phyloP scores from a whole-genome alignment of 1,284 basidiomycete genomes.

The Trichosporon sp. region DNA sequence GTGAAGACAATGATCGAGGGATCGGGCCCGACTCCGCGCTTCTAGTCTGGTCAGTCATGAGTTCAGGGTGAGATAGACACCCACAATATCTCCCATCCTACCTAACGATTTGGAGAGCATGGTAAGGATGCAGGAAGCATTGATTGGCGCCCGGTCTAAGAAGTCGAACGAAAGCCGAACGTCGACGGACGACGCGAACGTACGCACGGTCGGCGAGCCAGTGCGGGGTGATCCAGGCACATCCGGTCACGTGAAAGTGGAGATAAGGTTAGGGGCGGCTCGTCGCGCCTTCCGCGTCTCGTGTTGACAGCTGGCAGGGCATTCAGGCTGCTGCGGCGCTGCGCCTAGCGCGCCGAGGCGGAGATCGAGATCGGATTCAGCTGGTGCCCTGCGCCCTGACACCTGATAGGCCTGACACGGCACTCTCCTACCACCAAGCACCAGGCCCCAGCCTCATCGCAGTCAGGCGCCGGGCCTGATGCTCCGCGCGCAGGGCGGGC shows the following conservation, averaged over 20 bases:
- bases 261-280: neutral
- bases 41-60: neutral
- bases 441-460: neutral
- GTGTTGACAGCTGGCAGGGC: too few species aligned
- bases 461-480: neutral
- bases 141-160: neutral
- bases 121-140: neutral
- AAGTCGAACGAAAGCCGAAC: neutral
- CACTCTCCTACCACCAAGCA: neutral
- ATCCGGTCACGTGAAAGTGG: neutral
- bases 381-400: neutral
- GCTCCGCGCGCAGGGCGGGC: neutral
- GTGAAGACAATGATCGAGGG: neutral
- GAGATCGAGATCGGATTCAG: neutral
- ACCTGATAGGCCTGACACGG: neutral
- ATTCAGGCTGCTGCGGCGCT: neutral
- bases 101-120: neutral
- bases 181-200: neutral
- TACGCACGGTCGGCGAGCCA: neutral
- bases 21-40: neutral
- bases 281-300: too few species aligned
- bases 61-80: neutral
- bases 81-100: neutral
- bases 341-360: neutral
- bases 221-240: neutral